Base-by-base conservation (phyloP, 306 rosid species). In the Lagenaria siceraria region DNA sequence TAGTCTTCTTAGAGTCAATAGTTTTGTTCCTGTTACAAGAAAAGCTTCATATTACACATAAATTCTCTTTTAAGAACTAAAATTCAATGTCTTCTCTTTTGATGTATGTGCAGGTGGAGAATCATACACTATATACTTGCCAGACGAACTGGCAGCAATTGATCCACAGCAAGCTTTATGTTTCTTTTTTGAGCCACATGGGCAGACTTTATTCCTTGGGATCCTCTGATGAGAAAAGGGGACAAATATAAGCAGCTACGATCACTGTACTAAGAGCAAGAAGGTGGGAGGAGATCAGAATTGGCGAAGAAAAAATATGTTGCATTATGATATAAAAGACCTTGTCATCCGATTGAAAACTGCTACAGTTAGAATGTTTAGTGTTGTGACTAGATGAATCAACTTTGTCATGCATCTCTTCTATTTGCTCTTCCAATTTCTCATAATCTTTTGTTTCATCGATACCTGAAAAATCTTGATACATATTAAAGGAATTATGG, bases 111-210 rank as follows among this genome's bases (percentile, higher is more conserved):
- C 21, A 43, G 55, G 31, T 24, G 75, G 75, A 14, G 80, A 82
- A 75, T 77, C 93, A 55, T 88, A 92, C 97, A 81, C 80, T 69
- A 80, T 49, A 69, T 81, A 51, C 83, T 84, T 88, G 14, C 91
- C 70, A 76, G 87, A 74, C 48, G 90, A 83, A 77, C 77, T 90
- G 51, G 87, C 91, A 48, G 56, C 56, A 59, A 82, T 77, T 40
- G 90, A 74, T 83, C 96, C 97, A 74, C 96, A 92, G 62, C 97
- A 92, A 80, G 90, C 84, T 82, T 92, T 89, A 82, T 90, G 82
- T 84, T 92, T 90, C 90, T 90, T 92, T 84, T 83, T 87, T 36
- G 97, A 89, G 72, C 91, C 96, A 76, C 97, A 92, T 0, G 93
- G 88, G 82, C 97, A 92, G 79, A 83, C 80, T 83, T 84, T 89